phyloP scores from a whole-genome alignment of 495 filamentous ascomycete genomes.

The Talaromyces proteolyticus region DNA sequence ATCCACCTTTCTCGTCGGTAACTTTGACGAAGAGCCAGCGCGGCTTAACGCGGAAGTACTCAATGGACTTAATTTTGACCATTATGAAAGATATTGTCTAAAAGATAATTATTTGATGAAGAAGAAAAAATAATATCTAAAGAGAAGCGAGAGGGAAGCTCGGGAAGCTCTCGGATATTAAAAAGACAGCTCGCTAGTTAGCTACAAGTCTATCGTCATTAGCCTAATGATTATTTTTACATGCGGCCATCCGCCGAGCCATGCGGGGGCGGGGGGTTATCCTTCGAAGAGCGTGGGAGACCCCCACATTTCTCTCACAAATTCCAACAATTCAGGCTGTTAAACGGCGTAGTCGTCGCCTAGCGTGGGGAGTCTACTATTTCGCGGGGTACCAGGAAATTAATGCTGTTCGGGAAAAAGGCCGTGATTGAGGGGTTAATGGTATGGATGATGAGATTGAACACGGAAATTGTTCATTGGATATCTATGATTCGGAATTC shows the following conservation, averaged over 20 bases:
- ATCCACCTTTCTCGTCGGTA: constrained; percentile 52
- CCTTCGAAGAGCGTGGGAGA: neutral
- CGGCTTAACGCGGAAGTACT: constrained; percentile 70
- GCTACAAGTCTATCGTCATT: neutral
- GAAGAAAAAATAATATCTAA: neutral
- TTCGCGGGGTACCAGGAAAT: too few species aligned
- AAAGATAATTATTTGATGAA: too few species aligned
- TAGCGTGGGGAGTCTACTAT: too few species aligned
- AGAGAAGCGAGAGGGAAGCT: neutral
- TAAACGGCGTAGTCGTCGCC: too few species aligned
- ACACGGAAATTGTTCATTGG: neutral
- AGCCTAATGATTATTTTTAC: neutral
- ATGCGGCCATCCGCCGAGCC: neutral
- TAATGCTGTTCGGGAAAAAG: too few species aligned
- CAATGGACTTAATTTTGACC: constrained; percentile 62
- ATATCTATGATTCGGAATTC: neutral
- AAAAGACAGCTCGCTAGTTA: neutral
- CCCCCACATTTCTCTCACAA: neutral
- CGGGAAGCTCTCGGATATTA: neutral
- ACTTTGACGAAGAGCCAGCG: constrained; percentile 81
- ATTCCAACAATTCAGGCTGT: too few species aligned
- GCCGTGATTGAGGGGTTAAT: too few species aligned
- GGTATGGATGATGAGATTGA: too few species aligned
- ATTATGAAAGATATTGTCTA: constrained; percentile 26
- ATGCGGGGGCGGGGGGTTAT: neutral